phyloP scores from a whole-genome alignment of 139 green algal genomes.

The Diplosphaera chodatii region DNA sequence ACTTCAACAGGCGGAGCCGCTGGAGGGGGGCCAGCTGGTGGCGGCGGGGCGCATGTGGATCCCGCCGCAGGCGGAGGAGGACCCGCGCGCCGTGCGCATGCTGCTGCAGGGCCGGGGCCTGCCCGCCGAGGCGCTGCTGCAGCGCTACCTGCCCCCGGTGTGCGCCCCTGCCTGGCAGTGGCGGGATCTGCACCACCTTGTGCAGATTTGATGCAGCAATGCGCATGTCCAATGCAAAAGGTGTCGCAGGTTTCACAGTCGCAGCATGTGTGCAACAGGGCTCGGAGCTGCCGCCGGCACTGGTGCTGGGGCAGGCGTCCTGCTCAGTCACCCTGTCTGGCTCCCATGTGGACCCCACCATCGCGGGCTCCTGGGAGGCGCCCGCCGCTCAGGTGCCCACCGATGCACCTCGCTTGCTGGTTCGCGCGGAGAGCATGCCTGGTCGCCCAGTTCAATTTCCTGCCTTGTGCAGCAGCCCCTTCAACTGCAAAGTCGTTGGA shows the following conservation, averaged over 20 bases:
- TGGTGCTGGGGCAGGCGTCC: constrained; percentile 34
- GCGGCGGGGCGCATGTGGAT: constrained; percentile 77
- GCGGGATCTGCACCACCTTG: too few relatives aligned
- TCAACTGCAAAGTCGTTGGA: too few relatives aligned
- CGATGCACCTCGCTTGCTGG: too few relatives aligned
- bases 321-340: constrained; percentile 50
- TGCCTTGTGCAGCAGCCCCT: too few relatives aligned
- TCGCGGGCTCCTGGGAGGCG: constrained; percentile 49
- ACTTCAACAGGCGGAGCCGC: constrained; percentile 43
- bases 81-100: constrained; percentile 75
- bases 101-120: constrained; percentile 56
- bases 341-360: constrained; percentile 52
- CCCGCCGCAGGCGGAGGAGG: constrained; percentile 59
- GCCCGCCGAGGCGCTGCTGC: constrained; percentile 53
- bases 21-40: constrained; percentile 72
- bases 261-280: constrained; percentile 5
- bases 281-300: constrained; percentile 19
- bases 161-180: too few relatives aligned
- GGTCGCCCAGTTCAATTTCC: too few relatives aligned
- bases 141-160: constrained; percentile 67
- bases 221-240: too few relatives aligned
- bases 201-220: too few relatives aligned
- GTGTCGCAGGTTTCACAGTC: too few relatives aligned
- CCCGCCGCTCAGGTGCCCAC: constrained; percentile 15
- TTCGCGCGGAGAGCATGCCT: too few relatives aligned